A percentile compares a stretch with the other conserved stretches of the same genome.
phyloP scores from a whole-genome alignment of 2,329 filamentous ascomycete species.

The Colletotrichum abscissum region DNA sequence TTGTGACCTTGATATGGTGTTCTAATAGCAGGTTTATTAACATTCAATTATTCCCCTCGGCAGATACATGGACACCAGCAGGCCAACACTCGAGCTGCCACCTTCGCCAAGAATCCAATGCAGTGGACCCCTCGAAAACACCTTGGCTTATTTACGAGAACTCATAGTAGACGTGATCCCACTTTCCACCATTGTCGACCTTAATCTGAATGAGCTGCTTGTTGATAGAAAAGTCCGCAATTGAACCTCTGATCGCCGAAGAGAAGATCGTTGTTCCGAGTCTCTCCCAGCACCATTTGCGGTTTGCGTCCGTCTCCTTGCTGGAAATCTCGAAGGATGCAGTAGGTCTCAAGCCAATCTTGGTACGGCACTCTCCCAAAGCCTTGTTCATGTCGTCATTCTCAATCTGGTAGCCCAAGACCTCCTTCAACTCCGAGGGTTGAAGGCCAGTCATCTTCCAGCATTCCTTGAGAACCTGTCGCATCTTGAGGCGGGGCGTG shows the following conservation, averaged over 20 bases:
- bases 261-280: not conserved
- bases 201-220: slow-evolving; percentile 1
- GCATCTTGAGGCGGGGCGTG: not conserved
- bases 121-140: not conserved
- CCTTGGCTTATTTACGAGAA: not conserved
- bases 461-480: slow-evolving; percentile 9
- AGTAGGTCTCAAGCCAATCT: rapidly evolving
- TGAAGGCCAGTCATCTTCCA: slow-evolving; percentile 6
- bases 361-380: not conserved
- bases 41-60: not conserved
- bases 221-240: not conserved
- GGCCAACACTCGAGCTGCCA: not conserved
- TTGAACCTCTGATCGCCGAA: not conserved
- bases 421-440: not conserved
- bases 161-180: not conserved
- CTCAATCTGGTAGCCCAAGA: not conserved
- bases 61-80: rapidly evolving
- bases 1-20: not conserved
- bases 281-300: not conserved
- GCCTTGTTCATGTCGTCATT: not conserved
- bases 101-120: not conserved
- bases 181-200: not conserved
- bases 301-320: not conserved
- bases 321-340: not conserved
- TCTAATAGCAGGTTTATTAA: not conserved